Percentiles rank a stretch among this genome's conserved stretches.
Evolutionary conservation across 805 yeast species (phyloP).

Genomic region (Scheffersomyces amazonensis): DNA sequence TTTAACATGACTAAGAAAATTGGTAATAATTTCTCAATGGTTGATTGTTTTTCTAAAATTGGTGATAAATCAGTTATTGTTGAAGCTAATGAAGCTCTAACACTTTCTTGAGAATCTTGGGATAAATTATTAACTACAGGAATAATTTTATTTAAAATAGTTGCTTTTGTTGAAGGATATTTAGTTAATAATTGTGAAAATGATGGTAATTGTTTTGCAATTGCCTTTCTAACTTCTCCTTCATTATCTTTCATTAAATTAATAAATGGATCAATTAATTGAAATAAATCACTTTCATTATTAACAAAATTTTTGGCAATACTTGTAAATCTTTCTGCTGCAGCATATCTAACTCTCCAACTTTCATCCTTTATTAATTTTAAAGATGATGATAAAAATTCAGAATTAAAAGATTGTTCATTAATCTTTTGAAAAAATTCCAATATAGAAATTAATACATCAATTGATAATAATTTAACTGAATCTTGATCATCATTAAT

Average conservation of each 20-base stretch:
- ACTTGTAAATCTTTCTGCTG: constrained; percentile 86
- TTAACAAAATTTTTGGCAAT: constrained; percentile 65
- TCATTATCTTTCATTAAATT: constrained; percentile 84
- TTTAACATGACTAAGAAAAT: constrained; percentile 89
- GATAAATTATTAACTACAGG: constrained; percentile 83
- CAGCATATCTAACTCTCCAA: constrained; percentile 98
- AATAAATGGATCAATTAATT: constrained; percentile 70
- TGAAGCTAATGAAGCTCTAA: constrained; percentile 87
- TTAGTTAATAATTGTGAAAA: constrained; percentile 53
- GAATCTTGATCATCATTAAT: constrained; percentile 90
- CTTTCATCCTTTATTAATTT: constrained; percentile 82
- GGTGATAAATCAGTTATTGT: constrained; percentile 87
- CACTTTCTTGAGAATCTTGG: constrained; percentile 89
- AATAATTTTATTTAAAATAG: constrained; percentile 65
- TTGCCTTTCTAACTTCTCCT: constrained; percentile 95
- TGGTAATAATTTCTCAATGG: constrained; percentile 80
- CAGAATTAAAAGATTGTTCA: constrained; percentile 59
- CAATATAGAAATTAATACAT: constrained; percentile 80
- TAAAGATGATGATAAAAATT: constrained; percentile 62
- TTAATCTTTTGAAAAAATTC: constrained; percentile 58
- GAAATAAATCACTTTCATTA: constrained; percentile 51
- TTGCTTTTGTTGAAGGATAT: constrained; percentile 33
- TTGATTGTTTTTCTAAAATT: constrained; percentile 76
- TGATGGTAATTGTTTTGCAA: constrained; percentile 86
- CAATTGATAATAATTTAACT: constrained; percentile 86